Base-by-base conservation (phyloP, 768 basidiomycete species). In the Boletellus emodensis region DNA sequence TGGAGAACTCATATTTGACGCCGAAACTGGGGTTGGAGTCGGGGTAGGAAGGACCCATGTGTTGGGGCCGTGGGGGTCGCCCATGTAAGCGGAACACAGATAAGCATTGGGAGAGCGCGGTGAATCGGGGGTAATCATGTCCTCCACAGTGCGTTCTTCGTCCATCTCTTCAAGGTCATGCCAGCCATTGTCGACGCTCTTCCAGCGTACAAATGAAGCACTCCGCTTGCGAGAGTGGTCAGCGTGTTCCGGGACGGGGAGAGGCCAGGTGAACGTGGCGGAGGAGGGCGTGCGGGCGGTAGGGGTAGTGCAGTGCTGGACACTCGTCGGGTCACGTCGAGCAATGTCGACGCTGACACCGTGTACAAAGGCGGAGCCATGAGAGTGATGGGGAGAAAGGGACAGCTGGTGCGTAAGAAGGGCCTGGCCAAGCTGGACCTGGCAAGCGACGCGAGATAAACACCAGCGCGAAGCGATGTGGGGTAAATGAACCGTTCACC, bases 341-440 rank as follows among this genome's bases (percentile, higher is more conserved):
- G 44, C 20, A 13, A 64, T 34, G 49, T 55, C 65, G 13, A 57
- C 55, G 45, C 55, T 57, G 37, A 58, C 46, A 7, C 61, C 51
- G 36, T 60, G 58, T 17, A 54, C 61, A 43, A 61, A 55, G 33
- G 64, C 15, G 11, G 56, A 15, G 2, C 51, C 20, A 36, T 55
- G 64, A 9, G 59, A 6, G 39, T 46, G 63, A 39, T 39, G 53
- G 18, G 51, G 44, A 55, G 59, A 38, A 26, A 64, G 40, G 58
- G 58, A 41, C 32, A 70, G 28, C 17, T 64, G 64, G 53, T 73
- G 73, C 9, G 62, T 55, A 42, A 71, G 62, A 32, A 78, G 65
- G 12, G 74, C 65, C 55, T 79, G 73, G n/a, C 72, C 59, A 15
- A 78, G 73, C 63, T 78, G 76, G 30, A 75, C 64, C 76, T 78